Evolutionary conservation across 2,329 filamentous ascomycete genomes (phyloP).

Genomic region (Trichoderma sp.): DNA sequence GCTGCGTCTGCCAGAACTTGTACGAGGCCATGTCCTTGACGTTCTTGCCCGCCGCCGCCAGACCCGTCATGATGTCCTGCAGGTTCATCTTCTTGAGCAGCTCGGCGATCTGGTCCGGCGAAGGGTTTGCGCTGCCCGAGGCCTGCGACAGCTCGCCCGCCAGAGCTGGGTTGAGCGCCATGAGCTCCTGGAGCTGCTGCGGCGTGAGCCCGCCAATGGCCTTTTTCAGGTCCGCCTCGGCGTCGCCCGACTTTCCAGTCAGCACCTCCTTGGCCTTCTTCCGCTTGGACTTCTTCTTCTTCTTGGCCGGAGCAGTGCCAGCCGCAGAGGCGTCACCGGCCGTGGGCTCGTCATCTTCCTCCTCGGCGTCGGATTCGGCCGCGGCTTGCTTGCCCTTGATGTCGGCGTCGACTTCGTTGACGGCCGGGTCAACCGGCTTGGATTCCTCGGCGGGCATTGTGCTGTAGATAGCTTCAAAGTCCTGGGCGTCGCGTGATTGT

Average conservation of each 20-base stretch:
- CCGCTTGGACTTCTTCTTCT: constrained; percentile 65
- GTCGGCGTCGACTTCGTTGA: constrained; percentile 46
- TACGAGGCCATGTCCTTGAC: constrained; percentile 95
- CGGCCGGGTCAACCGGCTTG: constrained; percentile 55
- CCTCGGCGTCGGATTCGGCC: constrained; percentile 40
- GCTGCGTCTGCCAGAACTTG: constrained; percentile 98
- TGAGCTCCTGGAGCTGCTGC: constrained; percentile 62
- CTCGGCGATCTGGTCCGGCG: constrained; percentile 45
- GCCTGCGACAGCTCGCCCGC: constrained; percentile 53
- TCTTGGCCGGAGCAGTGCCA: constrained; percentile 34
- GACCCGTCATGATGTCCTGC: constrained; percentile 69
- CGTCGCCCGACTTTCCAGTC: constrained; percentile 34
- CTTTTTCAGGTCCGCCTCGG: constrained; percentile 45
- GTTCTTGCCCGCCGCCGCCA: constrained; percentile 79
- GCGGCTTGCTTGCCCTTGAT: constrained; percentile 46
- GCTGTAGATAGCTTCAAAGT: not conserved
- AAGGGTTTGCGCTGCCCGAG: constrained; percentile 36
- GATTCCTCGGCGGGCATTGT: constrained; percentile 57
- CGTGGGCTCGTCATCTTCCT: constrained; percentile 45
- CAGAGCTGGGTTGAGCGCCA: constrained; percentile 70
- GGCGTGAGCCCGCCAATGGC: constrained; percentile 53
- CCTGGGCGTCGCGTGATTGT: not conserved
- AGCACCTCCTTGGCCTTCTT: constrained; percentile 55
- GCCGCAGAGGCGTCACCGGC: constrained; percentile 35
- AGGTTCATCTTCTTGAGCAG: constrained; percentile 62